Percentiles rank a stretch among this genome's conserved stretches.
Conservation (phyloP, 2,329 filamentous ascomycete species). For the Xenoacremonium recifei region DNA sequence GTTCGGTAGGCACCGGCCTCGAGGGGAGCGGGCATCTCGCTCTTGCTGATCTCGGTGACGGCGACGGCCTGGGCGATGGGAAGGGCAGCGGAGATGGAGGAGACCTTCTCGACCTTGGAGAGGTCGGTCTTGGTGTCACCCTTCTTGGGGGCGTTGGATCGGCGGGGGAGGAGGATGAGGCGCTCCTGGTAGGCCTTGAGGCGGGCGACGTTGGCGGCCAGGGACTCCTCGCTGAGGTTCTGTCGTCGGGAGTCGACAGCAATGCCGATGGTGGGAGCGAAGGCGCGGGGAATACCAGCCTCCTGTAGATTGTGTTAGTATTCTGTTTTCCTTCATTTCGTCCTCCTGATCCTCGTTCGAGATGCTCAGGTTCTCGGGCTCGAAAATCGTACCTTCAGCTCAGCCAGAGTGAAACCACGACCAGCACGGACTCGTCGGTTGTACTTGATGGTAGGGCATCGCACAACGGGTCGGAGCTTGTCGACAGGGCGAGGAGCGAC, state of each 20-base stretch:
- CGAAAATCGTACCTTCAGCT: slow-evolving; percentile 80
- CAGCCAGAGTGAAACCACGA: slow-evolving; percentile 94
- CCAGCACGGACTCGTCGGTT: slow-evolving; percentile 96
- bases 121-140: slow-evolving; percentile 86
- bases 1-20: slow-evolving; percentile 86
- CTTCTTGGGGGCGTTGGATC: slow-evolving; percentile 89
- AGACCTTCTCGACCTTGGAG: slow-evolving; percentile 61
- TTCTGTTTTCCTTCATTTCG: too few species aligned
- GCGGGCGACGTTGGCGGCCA: slow-evolving; percentile 92
- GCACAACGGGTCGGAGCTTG: slow-evolving; percentile 92
- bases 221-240: slow-evolving; percentile 95
- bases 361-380: slow-evolving; percentile 3
- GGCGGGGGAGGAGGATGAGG: slow-evolving; percentile 96
- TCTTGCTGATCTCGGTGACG: slow-evolving; percentile 76
- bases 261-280: slow-evolving; percentile 96
- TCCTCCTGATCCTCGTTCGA: slow-evolving; percentile 2
- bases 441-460: slow-evolving; percentile 98
- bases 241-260: slow-evolving; percentile 92
- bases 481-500: slow-evolving; percentile 96
- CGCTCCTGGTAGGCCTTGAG: slow-evolving; percentile 97
- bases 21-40: slow-evolving; percentile 69
- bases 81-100: slow-evolving; percentile 50
- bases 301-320: slow-evolving; percentile 62
- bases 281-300: slow-evolving; percentile 90
- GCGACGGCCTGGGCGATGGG: slow-evolving; percentile 70